phyloP scores from a whole-genome alignment of 768 basidiomycete species.

The Butyriboletus loyo region DNA sequence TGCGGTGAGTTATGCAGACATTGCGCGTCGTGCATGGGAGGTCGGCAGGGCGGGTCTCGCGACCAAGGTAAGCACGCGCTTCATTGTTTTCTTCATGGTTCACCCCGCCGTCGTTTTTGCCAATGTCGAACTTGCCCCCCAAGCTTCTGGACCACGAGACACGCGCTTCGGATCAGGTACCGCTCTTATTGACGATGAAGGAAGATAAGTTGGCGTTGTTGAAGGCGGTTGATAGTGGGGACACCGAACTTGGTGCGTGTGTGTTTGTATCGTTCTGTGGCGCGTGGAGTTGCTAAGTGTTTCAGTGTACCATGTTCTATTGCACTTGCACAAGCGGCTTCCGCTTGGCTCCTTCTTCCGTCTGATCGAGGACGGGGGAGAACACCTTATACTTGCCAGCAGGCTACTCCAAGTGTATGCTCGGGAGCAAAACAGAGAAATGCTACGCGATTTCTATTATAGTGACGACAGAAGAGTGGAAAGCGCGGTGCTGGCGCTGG shows the following conservation, averaged over 20 bases:
- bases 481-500: slow-evolving; percentile 83
- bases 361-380: slow-evolving; percentile 87
- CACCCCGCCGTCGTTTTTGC: not conserved
- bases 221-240: slow-evolving; percentile 93
- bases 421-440: slow-evolving; percentile 83
- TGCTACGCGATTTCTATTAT: slow-evolving; percentile 95
- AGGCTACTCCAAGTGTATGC: slow-evolving; percentile 87
- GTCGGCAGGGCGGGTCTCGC: slow-evolving; percentile 77
- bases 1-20: slow-evolving; percentile 90
- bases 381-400: slow-evolving; percentile 67
- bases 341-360: slow-evolving; percentile 92
- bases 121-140: not conserved
- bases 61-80: slow-evolving; percentile 59
- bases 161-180: slow-evolving; percentile 88
- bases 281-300: not conserved
- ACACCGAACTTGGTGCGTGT: slow-evolving; percentile 83
- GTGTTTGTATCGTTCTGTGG: not conserved
- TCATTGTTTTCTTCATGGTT: not conserved
- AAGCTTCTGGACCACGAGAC: slow-evolving; percentile 91
- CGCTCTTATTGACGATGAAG: slow-evolving; percentile 90
- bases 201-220: slow-evolving; percentile 83
- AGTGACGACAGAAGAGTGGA: slow-evolving; percentile 95
- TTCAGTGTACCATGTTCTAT: slow-evolving; percentile 88
- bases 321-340: slow-evolving; percentile 80
- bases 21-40: slow-evolving; percentile 92